Evolutionary conservation across 2,329 filamentous ascomycete genomes (phyloP), one percentile per base, ranked within the genome.

Genomic region (Rutstroemia sp.): DNA sequence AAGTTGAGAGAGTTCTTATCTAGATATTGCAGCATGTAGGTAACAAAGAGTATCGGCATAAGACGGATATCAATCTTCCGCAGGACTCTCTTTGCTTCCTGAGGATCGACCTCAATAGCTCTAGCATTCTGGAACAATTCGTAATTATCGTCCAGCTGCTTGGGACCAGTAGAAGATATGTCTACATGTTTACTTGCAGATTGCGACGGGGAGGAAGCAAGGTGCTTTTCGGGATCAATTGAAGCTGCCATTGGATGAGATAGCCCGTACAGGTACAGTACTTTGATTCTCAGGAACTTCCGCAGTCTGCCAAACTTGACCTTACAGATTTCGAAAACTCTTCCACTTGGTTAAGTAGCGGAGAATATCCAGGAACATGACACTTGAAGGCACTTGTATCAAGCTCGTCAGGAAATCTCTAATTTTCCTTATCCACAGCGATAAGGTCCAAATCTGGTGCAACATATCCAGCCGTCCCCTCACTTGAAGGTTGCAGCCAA

Each of bases 11-110:
- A 71, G 63, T 77, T 77, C 67, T 85, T 85, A 67, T 85, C 81
- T 73, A 84, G 80, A 57, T 83, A 83, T 63, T 82, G 81, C 59
- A 84, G 66, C 70, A 78, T 77, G 63, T 84, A 84, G 0, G 77
- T 81, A 44, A 77, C 61, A 58, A 83, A 82, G 9, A 84, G 67
- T 10, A 84, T 68, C 0, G 81, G 79, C 5, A 85, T 76, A 9
- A 85, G 69, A 12, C 71, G 71, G 60, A 69, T 70, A 65, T 85
- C 82, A 58, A 85, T 82, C 66, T 82, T 82, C 25, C 74, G 71
- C 51, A 83, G 57, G 3, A 82, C 73, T 7, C 66, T 69, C 44
- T 69, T 71, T 9, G 64, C 65, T 52, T 67, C 64, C 30, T 55
- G 59, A 1, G 55, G 60, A 47, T 67, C 65, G 25, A 61, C 41